Percentiles rank a stretch among this genome's conserved stretches.
Evolutionary conservation across 23 red algal genomes (phyloP).

Genomic region (Pyropia yezoensis): DNA sequence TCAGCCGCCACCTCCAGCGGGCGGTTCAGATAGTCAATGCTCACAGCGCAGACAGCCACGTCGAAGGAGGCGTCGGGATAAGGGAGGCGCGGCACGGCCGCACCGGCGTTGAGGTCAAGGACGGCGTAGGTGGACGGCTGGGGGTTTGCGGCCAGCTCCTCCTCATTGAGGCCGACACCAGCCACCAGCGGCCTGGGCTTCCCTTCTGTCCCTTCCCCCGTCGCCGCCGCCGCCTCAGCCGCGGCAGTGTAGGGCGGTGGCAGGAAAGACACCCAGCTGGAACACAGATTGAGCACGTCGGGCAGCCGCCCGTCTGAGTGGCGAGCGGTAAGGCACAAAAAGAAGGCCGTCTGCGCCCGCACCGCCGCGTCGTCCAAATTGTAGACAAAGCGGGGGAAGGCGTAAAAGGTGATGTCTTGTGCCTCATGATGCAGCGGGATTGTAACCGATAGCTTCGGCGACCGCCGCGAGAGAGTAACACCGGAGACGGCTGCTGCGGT

Average conservation of each 20-base stretch:
- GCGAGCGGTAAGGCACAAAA: not conserved
- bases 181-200: constrained; percentile 7
- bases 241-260: constrained; percentile 18
- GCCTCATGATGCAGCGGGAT: too few species aligned
- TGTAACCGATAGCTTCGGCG: too few species aligned
- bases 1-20: constrained; percentile 52
- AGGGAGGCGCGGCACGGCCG: constrained; percentile 7
- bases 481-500: too few species aligned
- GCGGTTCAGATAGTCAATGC: constrained; percentile 64
- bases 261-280: constrained; percentile 53
- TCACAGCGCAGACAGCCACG: constrained; percentile 48
- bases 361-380: constrained; percentile 63
- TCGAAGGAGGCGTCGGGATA: constrained; percentile 65
- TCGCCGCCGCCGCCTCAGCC: too few species aligned
- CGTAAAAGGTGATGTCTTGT: constrained; percentile 45
- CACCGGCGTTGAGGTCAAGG: constrained; percentile 46
- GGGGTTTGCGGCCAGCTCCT: constrained; percentile 49
- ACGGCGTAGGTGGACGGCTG: constrained; percentile 18
- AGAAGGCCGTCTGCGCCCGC: constrained; percentile 21
- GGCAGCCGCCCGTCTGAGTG: not conserved
- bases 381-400: constrained; percentile 41
- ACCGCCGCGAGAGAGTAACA: too few species aligned
- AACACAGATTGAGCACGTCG: constrained; percentile 65
- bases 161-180: constrained; percentile 60
- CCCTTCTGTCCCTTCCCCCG: too few species aligned